Evolutionary conservation across 768 basidiomycete genomes (phyloP).

Genomic region (Suillus spraguei): DNA sequence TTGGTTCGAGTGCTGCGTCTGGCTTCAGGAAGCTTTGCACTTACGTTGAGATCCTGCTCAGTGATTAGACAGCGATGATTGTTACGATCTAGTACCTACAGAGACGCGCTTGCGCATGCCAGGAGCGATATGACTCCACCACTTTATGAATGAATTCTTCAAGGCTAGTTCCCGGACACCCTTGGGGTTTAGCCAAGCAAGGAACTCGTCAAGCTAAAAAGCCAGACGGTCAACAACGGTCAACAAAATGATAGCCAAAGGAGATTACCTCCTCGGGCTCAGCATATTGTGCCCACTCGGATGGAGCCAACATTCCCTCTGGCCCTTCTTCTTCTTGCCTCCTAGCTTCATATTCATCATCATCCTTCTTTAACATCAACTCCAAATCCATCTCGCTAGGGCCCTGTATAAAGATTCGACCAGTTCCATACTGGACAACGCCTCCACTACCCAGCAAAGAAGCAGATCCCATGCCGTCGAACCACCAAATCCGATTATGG

Average conservation of each 20-base stretch:
- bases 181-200: conserved; percentile 90
- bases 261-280: conserved; percentile 77
- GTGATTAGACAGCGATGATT: conserved; percentile 15
- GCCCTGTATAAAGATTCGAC: conserved; percentile 91
- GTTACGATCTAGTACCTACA: conserved; percentile 46
- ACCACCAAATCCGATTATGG: conserved; percentile 97
- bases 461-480: conserved; percentile 91
- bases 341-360: conserved; percentile 55
- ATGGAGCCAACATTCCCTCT: conserved; percentile 67
- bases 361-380: conserved; percentile 59
- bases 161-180: conserved; percentile 86
- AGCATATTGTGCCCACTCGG: conserved; percentile 92
- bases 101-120: conserved; percentile 77
- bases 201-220: conserved; percentile 74
- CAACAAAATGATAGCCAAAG: neutral
- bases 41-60: conserved; percentile 66
- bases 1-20: conserved; percentile 77
- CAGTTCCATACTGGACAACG: conserved; percentile 82
- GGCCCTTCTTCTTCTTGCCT: conserved; percentile 81
- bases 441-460: conserved; percentile 80
- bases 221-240: conserved; percentile 15
- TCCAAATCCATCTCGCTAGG: conserved; percentile 82
- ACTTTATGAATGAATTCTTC: conserved; percentile 75
- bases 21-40: conserved; percentile 74
- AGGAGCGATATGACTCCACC: conserved; percentile 81